Base-by-base conservation (phyloP, 2,329 filamentous ascomycete genomes). In the Sarocladiaceae sp. region DNA sequence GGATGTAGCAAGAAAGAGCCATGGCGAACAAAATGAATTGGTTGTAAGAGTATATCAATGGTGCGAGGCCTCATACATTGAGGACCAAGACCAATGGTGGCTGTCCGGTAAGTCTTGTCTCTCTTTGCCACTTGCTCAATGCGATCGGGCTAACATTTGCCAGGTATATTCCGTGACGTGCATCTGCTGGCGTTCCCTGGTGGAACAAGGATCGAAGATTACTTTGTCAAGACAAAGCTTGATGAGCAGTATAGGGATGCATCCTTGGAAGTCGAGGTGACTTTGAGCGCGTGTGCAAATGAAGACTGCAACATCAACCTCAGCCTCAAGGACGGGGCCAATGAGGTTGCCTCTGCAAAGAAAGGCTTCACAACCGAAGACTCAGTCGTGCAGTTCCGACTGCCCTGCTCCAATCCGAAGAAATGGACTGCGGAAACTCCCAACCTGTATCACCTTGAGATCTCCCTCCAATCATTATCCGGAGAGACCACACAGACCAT, bases 341-440 rank as follows among this genome's bases (percentile, higher is more conserved):
- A 10, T 4, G 26, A 48, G n/a, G 11, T 33, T 6, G 44, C 28
- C 17, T 33, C 25, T 15, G 44, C 26, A 5, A 17, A 13, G 13
- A 25, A 48, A 33, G 15, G 2, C 11, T 11, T 28, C 11, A 10
- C n/a, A 33, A 3, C n/a, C 10, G 10, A 12, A 10, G 40, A 46
- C 17, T 22, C 44, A 4, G 10, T 48, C 8, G 15, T 33, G n/a
- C 20, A 17, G 15, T 33, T 48, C 26, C 44, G 22, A 17, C 22
- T 48, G 3, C 26, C 44, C 25, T 7, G 22, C 22, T 20, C 44
- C 2, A 66, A 77, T n/a, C 83, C 83, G 0, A 62, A 70, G n/a
- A 82, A 86, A 56, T 87, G 84, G 86, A 86, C 84, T 0, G 86
- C 85, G 0, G 86, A 89, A 64, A 81, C 79, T 0, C 85, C 85